Conservation (phyloP, 305 asterid genomes). For the Fraxinus xanthoxyloides region DNA sequence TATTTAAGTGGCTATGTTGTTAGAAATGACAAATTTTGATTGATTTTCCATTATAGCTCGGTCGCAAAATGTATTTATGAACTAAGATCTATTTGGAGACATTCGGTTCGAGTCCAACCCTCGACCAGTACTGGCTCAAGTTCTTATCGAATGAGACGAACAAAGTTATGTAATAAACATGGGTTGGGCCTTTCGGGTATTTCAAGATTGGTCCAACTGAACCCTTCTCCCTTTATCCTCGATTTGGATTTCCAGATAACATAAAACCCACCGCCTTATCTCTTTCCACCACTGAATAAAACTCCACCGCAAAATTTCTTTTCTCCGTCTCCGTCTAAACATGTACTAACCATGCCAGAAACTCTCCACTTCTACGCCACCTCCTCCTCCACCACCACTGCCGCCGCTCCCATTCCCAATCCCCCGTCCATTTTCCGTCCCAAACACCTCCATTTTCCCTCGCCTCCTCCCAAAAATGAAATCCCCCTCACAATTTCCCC, state of each 20-base stretch:
- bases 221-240: not conserved
- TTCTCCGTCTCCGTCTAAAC: conserved; percentile 10
- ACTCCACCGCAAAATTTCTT: not conserved
- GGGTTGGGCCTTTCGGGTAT: not conserved
- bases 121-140: not conserved
- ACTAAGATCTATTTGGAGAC: not conserved
- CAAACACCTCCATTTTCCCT: conserved; percentile 27
- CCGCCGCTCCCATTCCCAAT: conserved; percentile 24
- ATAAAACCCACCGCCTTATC: conserved; percentile 16
- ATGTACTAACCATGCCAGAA: conserved; percentile 42
- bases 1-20: not conserved
- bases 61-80: not conserved
- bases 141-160: not conserved
- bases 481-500: conserved; percentile 27
- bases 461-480: conserved; percentile 24
- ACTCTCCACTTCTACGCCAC: conserved; percentile 44
- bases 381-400: conserved; percentile 24
- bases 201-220: not conserved
- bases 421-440: conserved; percentile 26
- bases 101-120: not conserved
- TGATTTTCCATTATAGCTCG: not conserved
- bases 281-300: not conserved
- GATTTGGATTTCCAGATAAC: conserved; percentile 25
- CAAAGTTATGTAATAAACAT: not conserved
- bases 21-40: not conserved